Percentiles rank a stretch among this genome's conserved stretches.
Conservation (phyloP, 306 rosid genomes). For the Trifolium dubium region DNA sequence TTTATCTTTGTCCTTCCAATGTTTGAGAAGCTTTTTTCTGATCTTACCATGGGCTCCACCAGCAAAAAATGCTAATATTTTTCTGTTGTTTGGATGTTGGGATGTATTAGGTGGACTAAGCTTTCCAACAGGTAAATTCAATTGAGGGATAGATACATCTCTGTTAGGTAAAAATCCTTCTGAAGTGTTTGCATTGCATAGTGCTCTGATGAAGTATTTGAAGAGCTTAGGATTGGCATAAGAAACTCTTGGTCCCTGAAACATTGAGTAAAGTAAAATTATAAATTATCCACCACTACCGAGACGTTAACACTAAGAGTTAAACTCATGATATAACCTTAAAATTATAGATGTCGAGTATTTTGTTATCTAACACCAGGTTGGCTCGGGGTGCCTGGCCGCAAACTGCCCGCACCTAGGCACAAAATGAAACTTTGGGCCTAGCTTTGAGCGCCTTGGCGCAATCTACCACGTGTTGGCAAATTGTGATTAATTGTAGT, state of each 20-base stretch:
- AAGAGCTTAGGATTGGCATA: slow-evolving; percentile 56
- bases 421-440: too few relatives aligned
- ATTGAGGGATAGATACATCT: slow-evolving; percentile 76
- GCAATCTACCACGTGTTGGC: too few relatives aligned
- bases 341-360: too few relatives aligned
- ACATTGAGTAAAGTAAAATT: slow-evolving; percentile 12
- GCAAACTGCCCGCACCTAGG: too few relatives aligned
- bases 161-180: slow-evolving; percentile 67
- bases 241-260: slow-evolving; percentile 71
- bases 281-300: too few relatives aligned
- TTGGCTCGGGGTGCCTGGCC: too few relatives aligned
- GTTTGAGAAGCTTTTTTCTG: slow-evolving; percentile 49
- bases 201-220: slow-evolving; percentile 61
- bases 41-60: slow-evolving; percentile 73
- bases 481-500: too few relatives aligned
- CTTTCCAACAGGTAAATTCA: slow-evolving; percentile 57
- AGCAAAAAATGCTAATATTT: slow-evolving; percentile 65
- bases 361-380: too few relatives aligned
- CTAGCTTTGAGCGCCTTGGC: too few relatives aligned
- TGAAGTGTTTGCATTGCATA: slow-evolving; percentile 77
- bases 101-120: slow-evolving; percentile 47
- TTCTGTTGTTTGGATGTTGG: slow-evolving; percentile 45
- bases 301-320: too few relatives aligned
- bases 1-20: slow-evolving; percentile 69
- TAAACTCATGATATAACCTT: too few relatives aligned